These are phyloP conservation scores for Fabrea salina DNA, from an alignment of 169 alveolate species.

Conservation along the genomic window DNA sequence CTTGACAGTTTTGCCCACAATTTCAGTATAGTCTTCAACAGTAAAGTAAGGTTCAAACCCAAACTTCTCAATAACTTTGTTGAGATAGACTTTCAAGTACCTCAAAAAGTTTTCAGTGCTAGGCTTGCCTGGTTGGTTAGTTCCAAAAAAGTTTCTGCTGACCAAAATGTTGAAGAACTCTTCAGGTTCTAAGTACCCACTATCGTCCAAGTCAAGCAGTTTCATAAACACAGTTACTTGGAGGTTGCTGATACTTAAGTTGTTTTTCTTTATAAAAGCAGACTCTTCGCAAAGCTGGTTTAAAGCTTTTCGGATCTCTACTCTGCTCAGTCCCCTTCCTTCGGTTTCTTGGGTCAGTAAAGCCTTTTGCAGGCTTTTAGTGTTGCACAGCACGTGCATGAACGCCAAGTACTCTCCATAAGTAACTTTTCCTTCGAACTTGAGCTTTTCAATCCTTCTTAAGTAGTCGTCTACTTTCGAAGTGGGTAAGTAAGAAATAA, in stretches of 20 bases:
- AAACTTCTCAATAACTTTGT: background rate
- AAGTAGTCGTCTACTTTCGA: constrained; percentile 29
- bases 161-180: background rate
- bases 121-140: background rate
- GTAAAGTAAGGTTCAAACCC: background rate
- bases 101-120: background rate
- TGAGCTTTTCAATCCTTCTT: constrained; percentile 33
- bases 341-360: background rate
- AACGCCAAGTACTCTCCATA: constrained; percentile 55
- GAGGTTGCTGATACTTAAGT: background rate
- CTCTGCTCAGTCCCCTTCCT: background rate
- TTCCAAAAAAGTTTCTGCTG: background rate
- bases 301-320: background rate
- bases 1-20: background rate
- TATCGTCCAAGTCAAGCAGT: constrained; percentile 32
- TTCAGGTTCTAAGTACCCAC: constrained; percentile 26
- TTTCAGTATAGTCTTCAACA: background rate
- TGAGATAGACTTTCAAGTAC: background rate
- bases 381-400: background rate
- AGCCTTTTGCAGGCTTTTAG: background rate
- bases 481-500: constrained; percentile 46
- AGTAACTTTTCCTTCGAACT: constrained; percentile 41
- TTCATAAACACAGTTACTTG: background rate
- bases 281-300: background rate
- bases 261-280: background rate